phyloP scores from a whole-genome alignment of 257 asterid genomes.

The Knoxia roxburghii region DNA sequence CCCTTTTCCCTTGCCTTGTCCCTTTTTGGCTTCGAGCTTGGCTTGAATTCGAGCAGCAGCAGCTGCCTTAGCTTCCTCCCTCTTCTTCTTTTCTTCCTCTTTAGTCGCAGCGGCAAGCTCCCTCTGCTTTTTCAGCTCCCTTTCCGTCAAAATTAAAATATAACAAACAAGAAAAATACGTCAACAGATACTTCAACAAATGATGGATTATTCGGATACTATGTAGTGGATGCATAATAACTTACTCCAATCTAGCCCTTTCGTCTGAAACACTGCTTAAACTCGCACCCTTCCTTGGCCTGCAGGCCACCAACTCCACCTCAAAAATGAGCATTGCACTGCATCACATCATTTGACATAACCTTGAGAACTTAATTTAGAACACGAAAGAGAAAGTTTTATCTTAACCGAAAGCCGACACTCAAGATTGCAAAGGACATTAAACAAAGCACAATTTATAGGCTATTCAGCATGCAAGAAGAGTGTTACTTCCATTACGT shows the following conservation, averaged over 20 bases:
- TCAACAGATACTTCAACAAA: background rate
- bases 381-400: background rate
- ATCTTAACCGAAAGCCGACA: background rate
- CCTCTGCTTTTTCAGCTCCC: slow-evolving; percentile 93
- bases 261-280: slow-evolving; percentile 83
- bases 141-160: slow-evolving; percentile 16
- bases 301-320: slow-evolving; percentile 91
- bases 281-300: slow-evolving; percentile 92
- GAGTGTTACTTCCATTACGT: too few relatives aligned
- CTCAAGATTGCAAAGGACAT: background rate
- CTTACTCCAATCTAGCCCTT: slow-evolving; percentile 94
- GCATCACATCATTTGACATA: slow-evolving; percentile 23
- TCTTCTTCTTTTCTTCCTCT: slow-evolving; percentile 95
- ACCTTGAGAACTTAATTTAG: background rate
- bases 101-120: slow-evolving; percentile 69
- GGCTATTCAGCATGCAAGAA: background rate
- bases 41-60: slow-evolving; percentile 98
- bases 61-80: slow-evolving; percentile 97
- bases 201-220: background rate
- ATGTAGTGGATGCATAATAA: background rate
- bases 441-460: background rate
- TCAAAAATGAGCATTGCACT: slow-evolving; percentile 89
- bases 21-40: slow-evolving; percentile 84
- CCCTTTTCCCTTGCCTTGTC: slow-evolving; percentile 88
- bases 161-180: background rate